Conservation (phyloP, 352 stramenopile species). For the Globisporangium takayamanum region DNA sequence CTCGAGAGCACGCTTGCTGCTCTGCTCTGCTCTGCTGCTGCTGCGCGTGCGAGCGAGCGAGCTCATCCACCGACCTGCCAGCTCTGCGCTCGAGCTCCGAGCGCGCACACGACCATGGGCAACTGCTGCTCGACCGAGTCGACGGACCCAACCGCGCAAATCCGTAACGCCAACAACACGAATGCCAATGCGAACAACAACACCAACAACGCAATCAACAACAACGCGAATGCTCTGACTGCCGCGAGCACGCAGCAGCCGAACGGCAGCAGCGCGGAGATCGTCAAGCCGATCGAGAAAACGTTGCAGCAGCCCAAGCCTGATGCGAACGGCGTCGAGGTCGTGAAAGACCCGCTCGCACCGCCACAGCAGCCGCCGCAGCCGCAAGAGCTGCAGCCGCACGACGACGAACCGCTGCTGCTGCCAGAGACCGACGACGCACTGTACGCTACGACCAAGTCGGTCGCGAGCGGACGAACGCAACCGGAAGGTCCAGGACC, state of each 20-base stretch:
- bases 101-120: slow-evolving; percentile 33
- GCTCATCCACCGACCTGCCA: neutral
- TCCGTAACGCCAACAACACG: neutral
- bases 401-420: neutral
- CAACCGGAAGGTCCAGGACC: slow-evolving; percentile 38
- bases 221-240: neutral
- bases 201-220: neutral
- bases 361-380: neutral
- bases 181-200: neutral
- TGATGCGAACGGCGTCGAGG: slow-evolving; percentile 3
- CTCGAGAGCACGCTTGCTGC: no score
- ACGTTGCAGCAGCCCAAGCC: neutral
- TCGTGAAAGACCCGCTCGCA: slow-evolving; percentile 5
- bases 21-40: neutral
- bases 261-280: neutral
- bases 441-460: slow-evolving; percentile 13
- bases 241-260: neutral
- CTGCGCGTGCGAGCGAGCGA: neutral
- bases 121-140: slow-evolving; percentile 81
- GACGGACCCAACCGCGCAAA: slow-evolving; percentile 22
- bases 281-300: slow-evolving; percentile 9
- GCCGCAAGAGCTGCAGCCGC: slow-evolving; percentile 16
- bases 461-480: slow-evolving; percentile 21
- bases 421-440: slow-evolving; percentile 5
- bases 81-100: neutral